These are phyloP conservation scores for Boletellus ananiceps DNA, from an alignment of 768 basidiomycete species.

Conservation along the genomic window DNA sequence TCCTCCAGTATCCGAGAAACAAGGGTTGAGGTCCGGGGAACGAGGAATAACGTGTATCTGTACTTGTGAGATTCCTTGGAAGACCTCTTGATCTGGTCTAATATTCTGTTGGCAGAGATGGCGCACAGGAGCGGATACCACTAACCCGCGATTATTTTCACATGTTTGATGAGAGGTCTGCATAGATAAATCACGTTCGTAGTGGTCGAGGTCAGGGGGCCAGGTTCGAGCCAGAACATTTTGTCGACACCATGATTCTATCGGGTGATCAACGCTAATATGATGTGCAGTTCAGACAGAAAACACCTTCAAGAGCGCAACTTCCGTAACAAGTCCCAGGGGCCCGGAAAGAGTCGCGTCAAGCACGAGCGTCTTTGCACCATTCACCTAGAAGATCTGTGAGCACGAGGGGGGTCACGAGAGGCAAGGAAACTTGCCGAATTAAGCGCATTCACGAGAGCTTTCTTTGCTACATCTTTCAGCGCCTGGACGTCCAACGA, in stretches of 20 bases:
- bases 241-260: slow-evolving; percentile 99
- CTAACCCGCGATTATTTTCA: slow-evolving; percentile 88
- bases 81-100: slow-evolving; percentile 91
- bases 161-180: slow-evolving; percentile 76
- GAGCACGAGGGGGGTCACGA: neutral
- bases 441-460: slow-evolving; percentile 82
- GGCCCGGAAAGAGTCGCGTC: slow-evolving; percentile 87
- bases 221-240: slow-evolving; percentile 98
- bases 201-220: slow-evolving; percentile 76
- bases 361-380: slow-evolving; percentile 94
- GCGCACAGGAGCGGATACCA: slow-evolving; percentile 8
- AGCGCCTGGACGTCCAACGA: slow-evolving; percentile 58
- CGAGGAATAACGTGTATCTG: slow-evolving; percentile 81
- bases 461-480: slow-evolving; percentile 74
- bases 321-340: slow-evolving; percentile 91
- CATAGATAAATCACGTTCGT: slow-evolving; percentile 92
- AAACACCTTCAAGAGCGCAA: slow-evolving; percentile 82
- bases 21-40: slow-evolving; percentile 83
- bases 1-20: slow-evolving; percentile 87
- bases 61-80: slow-evolving; percentile 68
- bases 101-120: slow-evolving; percentile 21
- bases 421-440: slow-evolving; percentile 43
- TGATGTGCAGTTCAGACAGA: neutral
- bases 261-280: slow-evolving; percentile 7
- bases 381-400: slow-evolving; percentile 60